phyloP scores from a whole-genome alignment of 768 basidiomycete species.

The Punctularia strigosozonata region DNA sequence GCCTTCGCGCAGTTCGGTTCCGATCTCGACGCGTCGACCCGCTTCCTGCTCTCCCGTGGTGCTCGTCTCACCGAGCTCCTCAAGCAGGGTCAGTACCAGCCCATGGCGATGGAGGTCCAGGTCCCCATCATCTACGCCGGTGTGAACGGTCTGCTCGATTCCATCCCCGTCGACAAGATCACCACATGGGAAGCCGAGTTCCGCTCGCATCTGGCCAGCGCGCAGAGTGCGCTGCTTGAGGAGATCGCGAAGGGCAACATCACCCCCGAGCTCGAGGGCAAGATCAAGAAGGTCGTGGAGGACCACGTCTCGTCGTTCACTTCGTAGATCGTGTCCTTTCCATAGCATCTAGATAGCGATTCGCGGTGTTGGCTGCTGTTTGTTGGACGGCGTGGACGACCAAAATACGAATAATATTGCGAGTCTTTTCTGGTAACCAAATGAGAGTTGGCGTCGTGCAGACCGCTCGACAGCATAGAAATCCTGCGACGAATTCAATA shows the following conservation, averaged over 20 bases:
- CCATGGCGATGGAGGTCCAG: conserved; percentile 89
- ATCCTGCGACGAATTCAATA: too few relatives aligned
- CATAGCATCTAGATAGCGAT: too few relatives aligned
- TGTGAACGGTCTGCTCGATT: conserved; percentile 99
- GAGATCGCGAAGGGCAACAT: conserved; percentile 79
- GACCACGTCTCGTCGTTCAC: conserved; percentile 78
- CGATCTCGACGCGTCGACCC: conserved; percentile 98
- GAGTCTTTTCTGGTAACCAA: too few relatives aligned
- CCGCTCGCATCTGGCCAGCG: conserved; percentile 72
- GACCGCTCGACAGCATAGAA: too few relatives aligned
- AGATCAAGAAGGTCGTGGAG: conserved; percentile 93
- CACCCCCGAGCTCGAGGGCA: conserved; percentile 80
- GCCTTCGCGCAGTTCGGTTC: conserved; percentile 99
- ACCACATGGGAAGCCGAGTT: conserved; percentile 88
- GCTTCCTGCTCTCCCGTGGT: conserved; percentile 96
- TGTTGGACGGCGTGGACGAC: too few relatives aligned
- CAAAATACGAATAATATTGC: too few relatives aligned
- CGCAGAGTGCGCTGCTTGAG: conserved; percentile 65
- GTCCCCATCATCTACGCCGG: conserved; percentile 99
- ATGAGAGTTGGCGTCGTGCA: too few relatives aligned
- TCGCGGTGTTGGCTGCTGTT: too few relatives aligned
- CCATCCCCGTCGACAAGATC: conserved; percentile 92
- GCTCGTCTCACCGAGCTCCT: conserved; percentile 95
- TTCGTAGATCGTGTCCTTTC: too few relatives aligned
- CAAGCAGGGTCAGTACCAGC: conserved; percentile 98